Evolutionary conservation across 2,329 filamentous ascomycete species (phyloP).

Genomic region (Stylonectria norvegica): DNA sequence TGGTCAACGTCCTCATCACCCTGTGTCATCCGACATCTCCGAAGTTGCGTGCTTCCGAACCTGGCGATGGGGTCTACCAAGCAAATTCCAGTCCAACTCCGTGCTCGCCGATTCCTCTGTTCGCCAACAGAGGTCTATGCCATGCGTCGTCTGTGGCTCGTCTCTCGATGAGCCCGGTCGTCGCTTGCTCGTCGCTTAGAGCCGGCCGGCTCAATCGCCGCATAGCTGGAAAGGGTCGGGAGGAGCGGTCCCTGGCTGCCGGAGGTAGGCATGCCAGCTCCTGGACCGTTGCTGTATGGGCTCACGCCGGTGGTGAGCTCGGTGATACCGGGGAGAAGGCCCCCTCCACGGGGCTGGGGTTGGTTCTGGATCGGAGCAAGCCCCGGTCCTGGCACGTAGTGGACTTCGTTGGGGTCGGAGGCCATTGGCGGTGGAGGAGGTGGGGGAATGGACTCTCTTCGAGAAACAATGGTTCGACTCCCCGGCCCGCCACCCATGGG

Average conservation of each 20-base stretch:
- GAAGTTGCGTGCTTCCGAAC: slow-evolving; percentile 4
- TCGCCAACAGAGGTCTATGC: slow-evolving; percentile 16
- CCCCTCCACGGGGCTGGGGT: slow-evolving; percentile 37
- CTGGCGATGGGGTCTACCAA: slow-evolving; percentile 6
- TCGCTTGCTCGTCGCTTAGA: slow-evolving; percentile 53
- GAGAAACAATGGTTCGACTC: slow-evolving; percentile 36
- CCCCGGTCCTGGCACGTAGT: slow-evolving; percentile 37
- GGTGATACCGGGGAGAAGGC: slow-evolving; percentile 56
- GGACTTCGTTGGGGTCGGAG: slow-evolving; percentile 30
- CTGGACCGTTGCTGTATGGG: slow-evolving; percentile 53
- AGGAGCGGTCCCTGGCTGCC: slow-evolving; percentile 35
- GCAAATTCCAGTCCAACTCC: slow-evolving; percentile 14
- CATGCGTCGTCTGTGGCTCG: slow-evolving; percentile 41
- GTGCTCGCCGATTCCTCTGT: slow-evolving; percentile 10
- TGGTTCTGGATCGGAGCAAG: slow-evolving; percentile 53
- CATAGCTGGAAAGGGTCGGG: slow-evolving; percentile 34
- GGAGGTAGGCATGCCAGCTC: slow-evolving; percentile 33
- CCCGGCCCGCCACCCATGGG: slow-evolving; percentile 30
- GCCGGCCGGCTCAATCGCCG: slow-evolving; percentile 38
- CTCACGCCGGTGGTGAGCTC: slow-evolving; percentile 63
- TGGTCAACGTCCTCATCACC: background rate
- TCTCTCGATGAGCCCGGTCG: slow-evolving; percentile 43
- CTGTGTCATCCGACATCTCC: slow-evolving; percentile 5
- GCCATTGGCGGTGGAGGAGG: slow-evolving; percentile 30
- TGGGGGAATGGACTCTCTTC: slow-evolving; percentile 40